A percentile compares a stretch with the other conserved stretches of the same genome.
phyloP scores from a whole-genome alignment of 2,329 filamentous ascomycete species.

The Onygenales sp. region DNA sequence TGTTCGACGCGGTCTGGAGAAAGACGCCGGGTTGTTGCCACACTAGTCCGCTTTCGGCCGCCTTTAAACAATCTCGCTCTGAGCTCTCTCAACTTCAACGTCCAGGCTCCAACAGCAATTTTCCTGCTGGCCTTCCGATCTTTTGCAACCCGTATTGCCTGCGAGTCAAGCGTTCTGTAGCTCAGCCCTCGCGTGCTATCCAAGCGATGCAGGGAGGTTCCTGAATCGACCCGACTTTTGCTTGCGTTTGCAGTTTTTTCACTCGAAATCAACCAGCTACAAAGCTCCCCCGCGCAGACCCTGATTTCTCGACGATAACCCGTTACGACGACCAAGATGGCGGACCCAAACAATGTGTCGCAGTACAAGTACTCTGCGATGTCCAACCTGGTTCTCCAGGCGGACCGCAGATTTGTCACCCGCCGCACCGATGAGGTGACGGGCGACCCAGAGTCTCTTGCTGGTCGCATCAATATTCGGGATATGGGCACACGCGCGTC shows the following conservation, averaged over 20 bases:
- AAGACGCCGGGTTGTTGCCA: neutral
- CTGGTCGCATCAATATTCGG: conserved; percentile 81
- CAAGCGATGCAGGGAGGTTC: neutral
- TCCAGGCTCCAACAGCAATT: neutral
- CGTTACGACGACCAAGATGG: conserved; percentile 45
- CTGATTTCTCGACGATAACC: conserved; percentile 7
- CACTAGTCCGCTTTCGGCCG: conserved; percentile 2
- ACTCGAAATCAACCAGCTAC: neutral
- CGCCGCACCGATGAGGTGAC: conserved; percentile 90
- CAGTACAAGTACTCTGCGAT: conserved; percentile 99
- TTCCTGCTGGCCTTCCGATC: neutral
- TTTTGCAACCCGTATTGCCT: neutral
- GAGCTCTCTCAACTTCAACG: neutral
- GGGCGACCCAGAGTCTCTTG: conserved; percentile 93
- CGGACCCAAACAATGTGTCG: conserved; percentile 67
- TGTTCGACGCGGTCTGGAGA: neutral
- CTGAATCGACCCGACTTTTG: neutral
- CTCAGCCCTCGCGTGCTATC: neutral
- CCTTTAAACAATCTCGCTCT: neutral
- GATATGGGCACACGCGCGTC: conserved; percentile 87
- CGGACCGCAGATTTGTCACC: conserved; percentile 90
- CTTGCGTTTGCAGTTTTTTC: neutral
- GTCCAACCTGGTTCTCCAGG: conserved; percentile 99
- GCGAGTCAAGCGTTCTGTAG: neutral
- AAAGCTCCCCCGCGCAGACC: neutral